Evolutionary conservation across 1,139 yeast genomes (phyloP).

Genomic region (Nadsonia starkeyi-henricii): DNA sequence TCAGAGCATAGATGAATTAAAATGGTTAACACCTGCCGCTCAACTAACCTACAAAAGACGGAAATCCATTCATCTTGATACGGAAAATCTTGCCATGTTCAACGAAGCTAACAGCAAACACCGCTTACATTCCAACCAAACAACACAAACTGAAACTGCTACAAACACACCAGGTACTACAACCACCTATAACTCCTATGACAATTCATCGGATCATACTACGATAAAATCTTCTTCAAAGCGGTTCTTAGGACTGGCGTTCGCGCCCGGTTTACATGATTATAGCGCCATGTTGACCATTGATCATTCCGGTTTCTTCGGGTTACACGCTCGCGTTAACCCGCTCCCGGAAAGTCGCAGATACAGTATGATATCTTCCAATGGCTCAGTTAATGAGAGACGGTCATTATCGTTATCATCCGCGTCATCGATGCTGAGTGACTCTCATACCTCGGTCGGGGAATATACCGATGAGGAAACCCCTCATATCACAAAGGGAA

Average conservation of each 20-base stretch:
- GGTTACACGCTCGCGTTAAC: conserved; percentile 15
- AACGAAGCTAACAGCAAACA: background rate
- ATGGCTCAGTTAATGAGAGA: too few relatives aligned
- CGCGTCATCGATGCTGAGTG: too few relatives aligned
- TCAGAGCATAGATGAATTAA: background rate
- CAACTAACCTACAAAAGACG: background rate
- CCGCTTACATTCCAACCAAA: background rate
- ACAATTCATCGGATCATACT: conserved; percentile 13
- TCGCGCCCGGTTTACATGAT: background rate
- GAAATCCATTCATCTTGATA: background rate
- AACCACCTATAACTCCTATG: conserved; percentile 5
- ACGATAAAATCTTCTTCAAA: conserved; percentile 20
- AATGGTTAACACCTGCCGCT: background rate
- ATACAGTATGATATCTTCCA: too few relatives aligned
- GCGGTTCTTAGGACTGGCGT: conserved; percentile 14
- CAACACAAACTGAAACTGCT: background rate
- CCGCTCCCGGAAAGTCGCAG: too few relatives aligned
- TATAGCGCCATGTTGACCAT: conserved; percentile 12
- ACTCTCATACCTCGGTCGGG: too few relatives aligned
- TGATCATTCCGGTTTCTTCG: conserved; percentile 19
- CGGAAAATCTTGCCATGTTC: background rate
- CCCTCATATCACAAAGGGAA: too few relatives aligned
- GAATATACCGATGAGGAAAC: too few relatives aligned
- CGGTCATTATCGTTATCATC: too few relatives aligned
- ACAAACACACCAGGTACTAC: too few relatives aligned